These are phyloP conservation scores for Daldinia eschscholtzii DNA, from an alignment of 2,329 filamentous ascomycete genomes.

Conservation along the genomic window DNA sequence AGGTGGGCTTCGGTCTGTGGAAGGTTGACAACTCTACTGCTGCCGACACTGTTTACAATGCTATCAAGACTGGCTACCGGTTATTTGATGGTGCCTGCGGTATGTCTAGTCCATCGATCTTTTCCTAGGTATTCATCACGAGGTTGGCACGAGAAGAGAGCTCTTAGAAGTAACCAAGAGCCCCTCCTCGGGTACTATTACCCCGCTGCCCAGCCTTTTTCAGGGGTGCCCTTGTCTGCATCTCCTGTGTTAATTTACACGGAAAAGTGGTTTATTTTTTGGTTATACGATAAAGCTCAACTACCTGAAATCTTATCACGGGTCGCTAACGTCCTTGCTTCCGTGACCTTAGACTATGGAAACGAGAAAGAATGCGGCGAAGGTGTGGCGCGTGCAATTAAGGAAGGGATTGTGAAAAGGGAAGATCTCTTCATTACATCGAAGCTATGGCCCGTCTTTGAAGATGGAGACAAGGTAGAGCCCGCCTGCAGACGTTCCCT, in stretches of 20 bases:
- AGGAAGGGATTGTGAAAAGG: constrained; percentile 83
- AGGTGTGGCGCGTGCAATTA: constrained; percentile 82
- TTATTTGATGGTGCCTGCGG: constrained; percentile 71
- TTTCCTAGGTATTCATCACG: constrained; percentile 3
- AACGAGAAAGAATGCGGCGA: constrained; percentile 84
- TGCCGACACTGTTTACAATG: constrained; percentile 83
- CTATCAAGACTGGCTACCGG: constrained; percentile 73
- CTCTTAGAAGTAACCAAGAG: constrained; percentile 23
- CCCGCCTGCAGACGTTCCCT: constrained; percentile 82
- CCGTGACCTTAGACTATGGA: constrained; percentile 74
- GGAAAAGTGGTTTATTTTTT: constrained; percentile 9
- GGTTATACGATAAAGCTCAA: constrained; percentile 1
- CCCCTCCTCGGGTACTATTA: constrained; percentile 40
- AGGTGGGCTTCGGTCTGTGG: constrained; percentile 84
- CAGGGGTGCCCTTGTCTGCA: constrained; percentile 25
- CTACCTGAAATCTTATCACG: neutral
- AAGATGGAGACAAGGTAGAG: constrained; percentile 81
- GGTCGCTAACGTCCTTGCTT: constrained; percentile 29
- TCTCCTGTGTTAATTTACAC: constrained; percentile 25
- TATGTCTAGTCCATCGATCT: constrained; percentile 54
- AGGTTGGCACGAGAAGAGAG: constrained; percentile 25
- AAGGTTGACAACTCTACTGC: constrained; percentile 81
- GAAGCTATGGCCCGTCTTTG: constrained; percentile 95
- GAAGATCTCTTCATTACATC: constrained; percentile 92
- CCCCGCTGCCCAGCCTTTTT: constrained; percentile 31